These are phyloP conservation scores for Paracoccidioides lutzii DNA, from an alignment of 2,329 filamentous ascomycete genomes.

Conservation along the genomic window DNA sequence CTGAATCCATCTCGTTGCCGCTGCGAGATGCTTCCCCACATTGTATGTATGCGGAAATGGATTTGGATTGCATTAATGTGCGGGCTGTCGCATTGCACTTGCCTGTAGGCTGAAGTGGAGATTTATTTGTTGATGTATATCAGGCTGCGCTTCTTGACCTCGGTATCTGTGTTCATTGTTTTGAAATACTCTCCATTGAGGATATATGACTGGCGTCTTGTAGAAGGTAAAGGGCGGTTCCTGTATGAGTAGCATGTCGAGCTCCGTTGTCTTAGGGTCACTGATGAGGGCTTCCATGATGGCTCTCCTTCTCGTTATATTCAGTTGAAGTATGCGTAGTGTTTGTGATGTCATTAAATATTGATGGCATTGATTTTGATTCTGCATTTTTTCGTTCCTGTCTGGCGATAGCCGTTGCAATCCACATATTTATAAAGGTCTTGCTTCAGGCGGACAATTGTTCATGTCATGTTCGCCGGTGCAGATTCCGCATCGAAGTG, in stretches of 20 bases:
- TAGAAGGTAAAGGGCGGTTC: constrained; percentile 5
- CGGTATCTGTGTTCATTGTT: neutral
- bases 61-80: neutral
- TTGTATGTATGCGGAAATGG: too few species aligned
- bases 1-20: neutral
- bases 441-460: constrained; percentile 12
- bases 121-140: neutral
- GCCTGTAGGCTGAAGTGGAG: neutral
- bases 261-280: constrained; percentile 11
- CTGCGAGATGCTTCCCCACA: neutral
- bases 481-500: constrained; percentile 14
- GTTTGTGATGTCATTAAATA: constrained; percentile 6
- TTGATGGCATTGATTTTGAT: neutral
- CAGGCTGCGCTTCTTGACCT: neutral
- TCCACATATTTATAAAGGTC: constrained; percentile 9
- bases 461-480: constrained; percentile 11
- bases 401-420: constrained; percentile 13
- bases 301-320: constrained; percentile 15
- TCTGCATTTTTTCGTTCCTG: constrained; percentile 4
- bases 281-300: constrained; percentile 20
- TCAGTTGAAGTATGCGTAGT: constrained; percentile 12
- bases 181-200: neutral
- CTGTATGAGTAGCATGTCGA: constrained; percentile 16
- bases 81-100: neutral
- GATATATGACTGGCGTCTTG: neutral